Conservation (phyloP, 2,329 filamentous ascomycete species). For the Alternaria ethzedia region DNA sequence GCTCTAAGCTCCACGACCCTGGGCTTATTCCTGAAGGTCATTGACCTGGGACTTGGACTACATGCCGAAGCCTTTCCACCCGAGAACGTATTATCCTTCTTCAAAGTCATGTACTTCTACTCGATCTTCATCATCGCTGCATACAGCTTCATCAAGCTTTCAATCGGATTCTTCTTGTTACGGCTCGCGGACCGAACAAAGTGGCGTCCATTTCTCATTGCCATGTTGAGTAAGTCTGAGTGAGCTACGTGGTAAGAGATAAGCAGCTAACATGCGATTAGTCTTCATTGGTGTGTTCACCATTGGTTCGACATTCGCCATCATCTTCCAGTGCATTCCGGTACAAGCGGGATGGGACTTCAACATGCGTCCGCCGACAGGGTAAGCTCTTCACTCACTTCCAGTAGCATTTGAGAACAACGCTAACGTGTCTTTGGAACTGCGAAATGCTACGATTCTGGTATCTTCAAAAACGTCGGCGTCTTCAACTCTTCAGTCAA, state of each 20-base stretch:
- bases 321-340: constrained; percentile 45
- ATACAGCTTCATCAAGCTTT: constrained; percentile 56
- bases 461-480: constrained; percentile 55
- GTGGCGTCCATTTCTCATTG: constrained; percentile 50
- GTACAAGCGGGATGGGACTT: constrained; percentile 54
- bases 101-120: constrained; percentile 53
- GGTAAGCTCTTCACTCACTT: constrained; percentile 10
- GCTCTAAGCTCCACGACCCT: constrained; percentile 20
- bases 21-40: constrained; percentile 23
- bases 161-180: constrained; percentile 56
- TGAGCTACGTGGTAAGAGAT: neutral
- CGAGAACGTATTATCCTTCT: constrained; percentile 43
- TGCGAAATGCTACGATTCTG: constrained; percentile 36
- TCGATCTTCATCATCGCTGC: constrained; percentile 56
- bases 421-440: constrained; percentile 9
- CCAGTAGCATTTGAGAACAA: no score
- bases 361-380: constrained; percentile 25
- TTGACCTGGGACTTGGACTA: constrained; percentile 54
- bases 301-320: constrained; percentile 29
- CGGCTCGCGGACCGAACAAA: constrained; percentile 46
- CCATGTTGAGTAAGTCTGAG: constrained; percentile 49
- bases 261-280: neutral
- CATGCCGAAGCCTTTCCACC: constrained; percentile 47
- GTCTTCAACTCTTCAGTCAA: constrained; percentile 55
- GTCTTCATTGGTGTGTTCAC: constrained; percentile 33